Percentiles rank a stretch among this genome's conserved stretches.
Conservation (phyloP, 768 basidiomycete species). For the Tricholoma flavovirens region DNA sequence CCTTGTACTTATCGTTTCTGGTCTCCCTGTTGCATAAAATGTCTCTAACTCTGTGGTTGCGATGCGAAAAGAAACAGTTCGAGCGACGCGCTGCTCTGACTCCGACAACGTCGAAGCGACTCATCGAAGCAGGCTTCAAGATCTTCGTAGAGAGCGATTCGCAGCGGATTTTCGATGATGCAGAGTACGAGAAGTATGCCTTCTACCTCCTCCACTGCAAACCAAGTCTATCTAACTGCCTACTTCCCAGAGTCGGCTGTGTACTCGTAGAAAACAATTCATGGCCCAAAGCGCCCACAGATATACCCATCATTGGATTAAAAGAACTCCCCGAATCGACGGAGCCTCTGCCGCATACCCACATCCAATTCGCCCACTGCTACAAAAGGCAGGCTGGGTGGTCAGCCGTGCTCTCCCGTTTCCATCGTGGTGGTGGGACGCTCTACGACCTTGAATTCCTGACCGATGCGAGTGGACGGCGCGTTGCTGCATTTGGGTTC, state of each 20-base stretch:
- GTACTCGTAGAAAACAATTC: slow-evolving; percentile 80
- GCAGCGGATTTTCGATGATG: slow-evolving; percentile 90
- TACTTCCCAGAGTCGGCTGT: slow-evolving; percentile 32
- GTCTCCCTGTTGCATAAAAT: neutral
- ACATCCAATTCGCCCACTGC: slow-evolving; percentile 98
- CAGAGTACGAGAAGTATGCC: slow-evolving; percentile 87
- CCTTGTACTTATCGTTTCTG: neutral
- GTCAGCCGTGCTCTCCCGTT: slow-evolving; percentile 79
- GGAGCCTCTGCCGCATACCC: slow-evolving; percentile 84
- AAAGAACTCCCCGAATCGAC: slow-evolving; percentile 90
- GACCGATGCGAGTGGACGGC: slow-evolving; percentile 73
- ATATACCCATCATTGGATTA: slow-evolving; percentile 84
- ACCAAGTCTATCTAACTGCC: neutral
- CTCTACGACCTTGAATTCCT: slow-evolving; percentile 97
- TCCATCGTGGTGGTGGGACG: slow-evolving; percentile 74
- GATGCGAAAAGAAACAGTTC: slow-evolving; percentile 95
- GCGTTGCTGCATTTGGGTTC: slow-evolving; percentile 97
- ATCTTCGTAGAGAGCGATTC: slow-evolving; percentile 90
- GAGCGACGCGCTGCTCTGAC: slow-evolving; percentile 92
- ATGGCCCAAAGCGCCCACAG: slow-evolving; percentile 76
- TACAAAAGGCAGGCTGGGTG: slow-evolving; percentile 96
- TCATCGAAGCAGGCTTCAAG: slow-evolving; percentile 86
- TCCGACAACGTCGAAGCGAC: slow-evolving; percentile 81
- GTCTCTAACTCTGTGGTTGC: slow-evolving; percentile 69
- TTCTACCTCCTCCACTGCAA: neutral